Evolutionary conservation across 192 early-diverging fungal species (phyloP).

Genomic region (Coemansia sp.): DNA sequence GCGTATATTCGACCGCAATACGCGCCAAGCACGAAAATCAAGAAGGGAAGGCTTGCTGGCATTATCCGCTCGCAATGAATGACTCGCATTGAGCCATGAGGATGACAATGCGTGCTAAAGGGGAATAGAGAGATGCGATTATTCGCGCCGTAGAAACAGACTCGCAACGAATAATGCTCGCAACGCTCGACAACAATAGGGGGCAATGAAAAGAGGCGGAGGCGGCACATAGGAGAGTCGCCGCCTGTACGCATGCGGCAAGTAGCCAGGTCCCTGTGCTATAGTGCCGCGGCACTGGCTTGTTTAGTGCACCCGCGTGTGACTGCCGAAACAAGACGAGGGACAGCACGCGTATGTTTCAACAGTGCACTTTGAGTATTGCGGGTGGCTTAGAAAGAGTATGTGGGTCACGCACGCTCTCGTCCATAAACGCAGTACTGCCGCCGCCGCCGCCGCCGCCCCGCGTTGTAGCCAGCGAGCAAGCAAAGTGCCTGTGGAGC

Average conservation of each 20-base stretch:
- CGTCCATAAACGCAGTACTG: conserved; percentile 1
- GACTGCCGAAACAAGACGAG: conserved; percentile 4
- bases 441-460: background rate
- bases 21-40: conserved; percentile 6
- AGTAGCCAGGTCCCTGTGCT: conserved; percentile 6
- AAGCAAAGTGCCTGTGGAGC: background rate
- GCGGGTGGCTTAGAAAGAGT: conserved; percentile 2
- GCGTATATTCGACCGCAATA: conserved; percentile 6
- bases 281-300: conserved; percentile 7
- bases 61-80: conserved; percentile 1
- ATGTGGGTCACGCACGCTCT: conserved; percentile 1
- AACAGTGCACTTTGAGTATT: background rate
- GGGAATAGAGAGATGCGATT: conserved; percentile 8
- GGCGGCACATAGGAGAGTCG: background rate
- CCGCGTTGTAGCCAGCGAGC: background rate
- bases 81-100: conserved; percentile 10
- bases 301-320: conserved; percentile 4
- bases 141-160: conserved; percentile 9
- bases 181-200: background rate
- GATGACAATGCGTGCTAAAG: conserved; percentile 7
- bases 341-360: background rate
- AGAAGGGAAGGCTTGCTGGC: conserved; percentile 4
- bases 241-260: conserved; percentile 6
- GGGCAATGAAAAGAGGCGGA: conserved; percentile 2
- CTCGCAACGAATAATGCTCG: conserved; percentile 3